Conservation (phyloP, 1,139 yeast species). For the Kodamaea sp. region DNA sequence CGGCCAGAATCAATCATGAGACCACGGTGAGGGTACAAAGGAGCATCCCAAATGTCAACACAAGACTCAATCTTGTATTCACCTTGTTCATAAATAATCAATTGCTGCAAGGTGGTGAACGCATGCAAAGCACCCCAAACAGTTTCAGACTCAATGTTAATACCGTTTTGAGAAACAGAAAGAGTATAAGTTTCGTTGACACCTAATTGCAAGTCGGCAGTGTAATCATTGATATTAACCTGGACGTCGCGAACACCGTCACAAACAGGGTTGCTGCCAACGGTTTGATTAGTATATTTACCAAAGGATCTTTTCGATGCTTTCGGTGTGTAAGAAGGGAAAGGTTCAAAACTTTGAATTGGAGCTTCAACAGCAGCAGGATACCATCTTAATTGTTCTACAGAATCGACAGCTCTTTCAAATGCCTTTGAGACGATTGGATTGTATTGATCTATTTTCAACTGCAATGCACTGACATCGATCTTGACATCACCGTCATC, state of each 20-base stretch:
- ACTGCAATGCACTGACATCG: conserved; percentile 6
- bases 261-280: too few relatives aligned
- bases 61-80: conserved; percentile 29
- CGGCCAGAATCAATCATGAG: conserved; percentile 44
- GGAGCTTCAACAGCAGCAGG: conserved; percentile 26
- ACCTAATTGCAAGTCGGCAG: conserved; percentile 35
- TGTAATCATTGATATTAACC: conserved; percentile 21
- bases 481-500: conserved; percentile 10
- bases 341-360: conserved; percentile 11
- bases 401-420: conserved; percentile 15
- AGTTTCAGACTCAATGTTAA: conserved; percentile 31
- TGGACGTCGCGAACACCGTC: conserved; percentile 1
- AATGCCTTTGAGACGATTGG: conserved; percentile 18
- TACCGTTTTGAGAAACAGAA: conserved; percentile 11
- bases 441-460: conserved; percentile 6
- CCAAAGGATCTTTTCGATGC: background rate
- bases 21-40: conserved; percentile 44
- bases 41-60: conserved; percentile 36
- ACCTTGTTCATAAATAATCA: conserved; percentile 28
- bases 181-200: conserved; percentile 42
- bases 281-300: background rate
- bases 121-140: conserved; percentile 48
- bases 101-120: conserved; percentile 42
- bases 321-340: conserved; percentile 10
- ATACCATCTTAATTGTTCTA: conserved; percentile 22